These are phyloP conservation scores for Syzygium aqueum DNA, from an alignment of 345 rosid genomes.

Conservation along the genomic window DNA sequence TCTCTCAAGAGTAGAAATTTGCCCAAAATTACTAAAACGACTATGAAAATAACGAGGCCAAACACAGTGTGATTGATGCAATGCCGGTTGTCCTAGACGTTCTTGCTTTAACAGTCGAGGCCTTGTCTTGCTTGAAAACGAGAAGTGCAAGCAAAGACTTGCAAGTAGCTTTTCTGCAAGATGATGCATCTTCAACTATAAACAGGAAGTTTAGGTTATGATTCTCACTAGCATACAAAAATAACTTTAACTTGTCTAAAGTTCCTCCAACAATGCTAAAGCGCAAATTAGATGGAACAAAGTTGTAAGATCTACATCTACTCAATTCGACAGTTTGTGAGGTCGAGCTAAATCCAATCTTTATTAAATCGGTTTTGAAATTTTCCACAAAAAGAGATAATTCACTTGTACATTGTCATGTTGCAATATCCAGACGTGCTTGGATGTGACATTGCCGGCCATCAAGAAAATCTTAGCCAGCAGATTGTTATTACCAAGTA, in stretches of 20 bases:
- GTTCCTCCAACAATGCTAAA: neutral
- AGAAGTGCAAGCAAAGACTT: neutral
- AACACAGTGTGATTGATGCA: neutral
- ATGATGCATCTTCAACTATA: neutral
- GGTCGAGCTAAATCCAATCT: neutral
- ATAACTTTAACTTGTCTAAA: neutral
- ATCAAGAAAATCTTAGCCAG: neutral
- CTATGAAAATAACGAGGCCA: neutral
- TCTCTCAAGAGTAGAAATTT: neutral
- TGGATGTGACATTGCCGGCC: neutral
- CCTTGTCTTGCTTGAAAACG: neutral
- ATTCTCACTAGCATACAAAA: neutral
- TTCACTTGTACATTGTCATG: neutral
- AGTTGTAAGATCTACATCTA: neutral
- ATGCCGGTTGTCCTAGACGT: neutral
- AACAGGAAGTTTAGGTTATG: neutral
- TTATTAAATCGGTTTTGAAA: fast-evolving
- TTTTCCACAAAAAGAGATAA: neutral
- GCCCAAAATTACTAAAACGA: neutral
- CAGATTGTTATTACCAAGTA: neutral
- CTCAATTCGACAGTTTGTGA: neutral
- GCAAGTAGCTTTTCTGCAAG: neutral
- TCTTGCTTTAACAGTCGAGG: neutral
- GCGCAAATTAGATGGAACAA: neutral
- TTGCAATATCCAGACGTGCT: neutral